Percentiles rank a stretch among this genome's conserved stretches.
Evolutionary conservation across 306 rosid species (phyloP).

Genomic region (Ziziphus jujuba): DNA sequence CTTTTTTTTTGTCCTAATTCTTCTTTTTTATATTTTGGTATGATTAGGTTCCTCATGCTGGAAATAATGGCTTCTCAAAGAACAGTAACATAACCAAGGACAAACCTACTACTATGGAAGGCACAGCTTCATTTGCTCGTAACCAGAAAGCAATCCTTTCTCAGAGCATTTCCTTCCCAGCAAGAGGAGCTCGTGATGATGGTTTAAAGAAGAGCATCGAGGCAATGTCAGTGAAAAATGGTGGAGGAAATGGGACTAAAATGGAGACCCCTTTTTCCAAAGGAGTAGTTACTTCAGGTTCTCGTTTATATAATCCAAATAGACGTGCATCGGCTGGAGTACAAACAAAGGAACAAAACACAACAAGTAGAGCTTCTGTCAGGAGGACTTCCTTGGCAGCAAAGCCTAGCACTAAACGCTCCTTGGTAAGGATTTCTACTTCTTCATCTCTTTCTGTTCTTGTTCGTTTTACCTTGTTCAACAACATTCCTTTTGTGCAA

Average conservation of each 20-base stretch:
- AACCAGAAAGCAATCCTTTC: slow-evolving; percentile 50
- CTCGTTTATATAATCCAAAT: slow-evolving; percentile 30
- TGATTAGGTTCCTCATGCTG: slow-evolving; percentile 53
- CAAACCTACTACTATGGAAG: slow-evolving; percentile 50
- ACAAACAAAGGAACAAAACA: slow-evolving; percentile 47
- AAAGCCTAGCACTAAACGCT: slow-evolving; percentile 32
- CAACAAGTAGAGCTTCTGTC: slow-evolving; percentile 34
- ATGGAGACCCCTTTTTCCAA: slow-evolving; percentile 36
- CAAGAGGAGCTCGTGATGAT: slow-evolving; percentile 52
- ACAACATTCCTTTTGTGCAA: slow-evolving; percentile 12
- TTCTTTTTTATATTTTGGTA: slow-evolving; percentile 15
- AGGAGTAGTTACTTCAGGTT: slow-evolving; percentile 27
- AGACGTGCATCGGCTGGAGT: slow-evolving; percentile 45
- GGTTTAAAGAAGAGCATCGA: slow-evolving; percentile 66
- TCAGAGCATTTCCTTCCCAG: slow-evolving; percentile 78
- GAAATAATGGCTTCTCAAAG: slow-evolving; percentile 45
- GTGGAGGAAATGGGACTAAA: slow-evolving; percentile 39
- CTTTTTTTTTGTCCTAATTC: not conserved
- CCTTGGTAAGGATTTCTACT: slow-evolving; percentile 42
- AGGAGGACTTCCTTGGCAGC: slow-evolving; percentile 50
- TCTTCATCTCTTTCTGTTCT: not conserved
- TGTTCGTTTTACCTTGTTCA: slow-evolving; percentile 3
- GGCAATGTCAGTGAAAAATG: slow-evolving; percentile 40
- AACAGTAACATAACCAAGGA: slow-evolving; percentile 57
- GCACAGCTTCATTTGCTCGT: slow-evolving; percentile 38